These are phyloP conservation scores for Calonectria ilicicola DNA, from an alignment of 2,329 filamentous ascomycete species.

Conservation along the genomic window DNA sequence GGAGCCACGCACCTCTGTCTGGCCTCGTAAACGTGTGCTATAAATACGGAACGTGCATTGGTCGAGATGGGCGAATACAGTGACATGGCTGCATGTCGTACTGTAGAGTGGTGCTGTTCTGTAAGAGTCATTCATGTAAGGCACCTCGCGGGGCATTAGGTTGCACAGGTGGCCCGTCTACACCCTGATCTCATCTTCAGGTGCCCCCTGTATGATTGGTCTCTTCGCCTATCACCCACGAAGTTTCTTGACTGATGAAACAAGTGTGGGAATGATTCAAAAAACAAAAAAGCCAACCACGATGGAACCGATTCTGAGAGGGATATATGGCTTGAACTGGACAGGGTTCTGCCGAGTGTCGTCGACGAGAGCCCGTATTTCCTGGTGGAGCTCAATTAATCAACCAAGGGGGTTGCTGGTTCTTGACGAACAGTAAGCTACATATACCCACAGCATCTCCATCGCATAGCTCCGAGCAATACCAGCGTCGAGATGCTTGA, in stretches of 20 bases:
- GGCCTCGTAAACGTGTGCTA: neutral
- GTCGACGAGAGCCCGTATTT: slow-evolving; percentile 16
- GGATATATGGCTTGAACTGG: slow-evolving; percentile 4
- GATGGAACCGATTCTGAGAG: slow-evolving; percentile 6
- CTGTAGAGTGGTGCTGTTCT: neutral
- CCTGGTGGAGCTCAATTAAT: slow-evolving; percentile 20
- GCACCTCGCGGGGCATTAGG: slow-evolving; percentile 12
- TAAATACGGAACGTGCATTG: neutral
- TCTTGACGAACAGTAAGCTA: neutral
- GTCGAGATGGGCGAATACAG: neutral
- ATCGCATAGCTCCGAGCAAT: slow-evolving; percentile 11
- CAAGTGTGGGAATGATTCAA: neutral
- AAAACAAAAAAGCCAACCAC: neutral
- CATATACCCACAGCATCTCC: slow-evolving; percentile 3
- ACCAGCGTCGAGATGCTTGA: neutral
- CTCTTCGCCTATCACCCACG: slow-evolving; percentile 3
- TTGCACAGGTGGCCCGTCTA: slow-evolving; percentile 13
- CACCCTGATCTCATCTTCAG: neutral
- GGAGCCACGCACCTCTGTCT: neutral
- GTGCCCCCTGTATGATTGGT: neutral
- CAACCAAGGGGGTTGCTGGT: slow-evolving; percentile 5
- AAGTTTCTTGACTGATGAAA: neutral
- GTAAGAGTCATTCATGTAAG: slow-evolving; percentile 14
- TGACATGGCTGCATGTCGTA: neutral
- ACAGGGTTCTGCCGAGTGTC: neutral